Evolutionary conservation across 2,329 filamentous ascomycete genomes (phyloP).

Genomic region (Orbilia oligospora): DNA sequence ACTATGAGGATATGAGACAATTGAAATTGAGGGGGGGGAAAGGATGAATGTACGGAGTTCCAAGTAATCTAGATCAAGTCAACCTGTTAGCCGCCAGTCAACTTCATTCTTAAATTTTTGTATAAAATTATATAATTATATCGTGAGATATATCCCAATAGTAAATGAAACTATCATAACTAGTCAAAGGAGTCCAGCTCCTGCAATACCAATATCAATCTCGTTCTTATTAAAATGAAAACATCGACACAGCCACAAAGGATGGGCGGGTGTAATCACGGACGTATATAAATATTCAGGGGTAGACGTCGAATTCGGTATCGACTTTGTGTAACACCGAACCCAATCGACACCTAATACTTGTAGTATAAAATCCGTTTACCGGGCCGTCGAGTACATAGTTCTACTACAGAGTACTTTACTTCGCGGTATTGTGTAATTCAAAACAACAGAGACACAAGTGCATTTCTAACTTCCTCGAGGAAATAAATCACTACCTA

Average conservation of each 20-base stretch:
- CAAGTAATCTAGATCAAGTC: too few species aligned
- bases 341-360: neutral
- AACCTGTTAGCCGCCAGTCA: too few species aligned
- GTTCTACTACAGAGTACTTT: neutral
- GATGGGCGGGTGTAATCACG: neutral
- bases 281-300: neutral
- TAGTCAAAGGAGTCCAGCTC: neutral
- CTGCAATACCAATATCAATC: neutral
- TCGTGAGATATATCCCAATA: too few species aligned
- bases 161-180: neutral
- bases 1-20: too few species aligned
- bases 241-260: conserved; percentile 2
- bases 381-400: neutral
- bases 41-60: too few species aligned
- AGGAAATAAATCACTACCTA: too few species aligned
- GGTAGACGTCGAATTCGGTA: conserved; percentile 3
- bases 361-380: conserved; percentile 6
- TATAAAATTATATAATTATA: too few species aligned
- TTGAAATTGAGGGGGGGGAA: too few species aligned
- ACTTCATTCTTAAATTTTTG: too few species aligned
- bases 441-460: too few species aligned
- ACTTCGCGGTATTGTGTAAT: neutral
- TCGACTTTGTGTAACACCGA: conserved; percentile 2
- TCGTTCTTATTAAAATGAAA: neutral
- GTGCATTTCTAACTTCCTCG: too few species aligned